These are phyloP conservation scores for Phyllosticta citriasiana DNA, from an alignment of 2,329 filamentous ascomycete genomes.

Conservation along the genomic window DNA sequence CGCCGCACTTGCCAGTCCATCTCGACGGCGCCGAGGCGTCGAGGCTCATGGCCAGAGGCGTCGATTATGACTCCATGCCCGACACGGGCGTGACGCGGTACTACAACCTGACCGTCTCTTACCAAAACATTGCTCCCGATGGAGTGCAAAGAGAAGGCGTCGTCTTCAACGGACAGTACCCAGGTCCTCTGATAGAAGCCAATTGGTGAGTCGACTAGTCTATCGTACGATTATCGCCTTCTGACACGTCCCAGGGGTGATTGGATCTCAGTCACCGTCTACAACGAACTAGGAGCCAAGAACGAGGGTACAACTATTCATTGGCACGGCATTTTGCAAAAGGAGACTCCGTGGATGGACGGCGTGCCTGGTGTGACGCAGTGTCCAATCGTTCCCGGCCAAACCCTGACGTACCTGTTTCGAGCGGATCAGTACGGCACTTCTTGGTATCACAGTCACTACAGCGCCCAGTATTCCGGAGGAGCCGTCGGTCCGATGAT, in stretches of 20 bases:
- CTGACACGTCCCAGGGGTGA: slow-evolving; percentile 20
- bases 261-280: slow-evolving; percentile 13
- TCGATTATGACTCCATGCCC: slow-evolving; percentile 15
- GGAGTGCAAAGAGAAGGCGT: slow-evolving; percentile 21
- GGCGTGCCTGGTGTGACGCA: slow-evolving; percentile 26
- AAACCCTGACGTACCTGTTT: slow-evolving; percentile 18
- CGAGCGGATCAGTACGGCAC: slow-evolving; percentile 25
- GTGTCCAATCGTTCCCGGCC: slow-evolving; percentile 27
- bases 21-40: background rate
- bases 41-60: background rate
- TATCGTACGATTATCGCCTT: slow-evolving; percentile 14
- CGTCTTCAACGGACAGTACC: slow-evolving; percentile 22
- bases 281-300: slow-evolving; percentile 18
- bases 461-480: slow-evolving; percentile 20
- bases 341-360: slow-evolving; percentile 25
- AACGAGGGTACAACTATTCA: slow-evolving; percentile 27
- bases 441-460: slow-evolving; percentile 18
- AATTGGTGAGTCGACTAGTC: slow-evolving; percentile 23
- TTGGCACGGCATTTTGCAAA: slow-evolving; percentile 25
- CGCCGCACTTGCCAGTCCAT: background rate
- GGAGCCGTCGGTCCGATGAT: slow-evolving; percentile 20
- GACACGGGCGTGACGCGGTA: slow-evolving; percentile 23
- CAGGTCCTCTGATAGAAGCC: slow-evolving; percentile 23
- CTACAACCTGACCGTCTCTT: slow-evolving; percentile 12
- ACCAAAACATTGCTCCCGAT: slow-evolving; percentile 16